Conservation (phyloP, 2,329 filamentous ascomycete genomes). For the Monilinia aucupariae region DNA sequence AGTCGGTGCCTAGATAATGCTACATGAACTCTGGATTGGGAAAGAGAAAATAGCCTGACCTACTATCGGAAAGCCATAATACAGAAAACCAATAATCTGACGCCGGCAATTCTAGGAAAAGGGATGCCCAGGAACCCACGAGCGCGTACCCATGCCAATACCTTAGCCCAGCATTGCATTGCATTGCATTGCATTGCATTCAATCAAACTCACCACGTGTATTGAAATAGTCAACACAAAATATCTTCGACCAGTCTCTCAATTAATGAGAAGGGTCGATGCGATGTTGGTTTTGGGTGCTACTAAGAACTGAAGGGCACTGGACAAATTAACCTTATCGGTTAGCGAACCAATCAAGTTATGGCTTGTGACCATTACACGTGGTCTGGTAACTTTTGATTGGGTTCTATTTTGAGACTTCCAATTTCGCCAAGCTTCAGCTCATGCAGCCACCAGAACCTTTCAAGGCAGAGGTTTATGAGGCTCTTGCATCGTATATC, state of each 20-base stretch:
- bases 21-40: not conserved
- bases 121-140: slow-evolving; percentile 9
- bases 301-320: not conserved
- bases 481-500: not conserved
- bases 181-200: slow-evolving; percentile 12
- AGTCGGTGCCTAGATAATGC: slow-evolving; percentile 11
- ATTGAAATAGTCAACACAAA: not conserved
- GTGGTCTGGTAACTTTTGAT: not conserved
- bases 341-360: not conserved
- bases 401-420: slow-evolving; percentile 10
- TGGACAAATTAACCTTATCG: not conserved
- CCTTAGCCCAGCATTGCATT: slow-evolving; percentile 6
- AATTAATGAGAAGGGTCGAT: not conserved
- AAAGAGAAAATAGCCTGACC: not conserved
- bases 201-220: slow-evolving; percentile 6
- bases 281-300: not conserved
- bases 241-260: too few species aligned
- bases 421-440: slow-evolving; percentile 10
- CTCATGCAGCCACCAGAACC: slow-evolving; percentile 11
- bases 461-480: not conserved
- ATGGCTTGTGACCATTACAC: not conserved
- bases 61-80: slow-evolving; percentile 1
- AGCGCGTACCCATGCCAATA: not conserved
- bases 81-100: slow-evolving; percentile 1
- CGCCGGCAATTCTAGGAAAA: not conserved